Conservation (phyloP, 1,284 basidiomycete genomes). For the Ceratobasidium sp. region DNA sequence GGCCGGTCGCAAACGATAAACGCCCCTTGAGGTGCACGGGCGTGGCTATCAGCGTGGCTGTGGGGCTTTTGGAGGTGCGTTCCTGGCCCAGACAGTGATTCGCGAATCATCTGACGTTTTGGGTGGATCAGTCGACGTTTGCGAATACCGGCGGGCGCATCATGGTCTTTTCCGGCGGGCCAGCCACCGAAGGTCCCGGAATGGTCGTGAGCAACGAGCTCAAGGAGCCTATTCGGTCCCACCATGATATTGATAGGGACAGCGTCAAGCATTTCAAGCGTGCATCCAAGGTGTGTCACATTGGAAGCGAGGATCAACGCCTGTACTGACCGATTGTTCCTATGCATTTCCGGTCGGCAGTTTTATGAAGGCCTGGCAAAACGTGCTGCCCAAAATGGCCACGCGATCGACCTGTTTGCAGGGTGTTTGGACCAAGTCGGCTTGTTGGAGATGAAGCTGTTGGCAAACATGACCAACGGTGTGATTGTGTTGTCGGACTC, state of each 20-base stretch:
- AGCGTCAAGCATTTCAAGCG: constrained; percentile 98
- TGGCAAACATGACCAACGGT: constrained; percentile 96
- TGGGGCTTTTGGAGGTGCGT: constrained; percentile 89
- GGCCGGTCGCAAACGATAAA: constrained; percentile 97
- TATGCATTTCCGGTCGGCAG: constrained; percentile 57
- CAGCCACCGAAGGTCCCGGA: constrained; percentile 97
- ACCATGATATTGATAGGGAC: constrained; percentile 99
- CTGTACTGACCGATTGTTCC: not conserved
- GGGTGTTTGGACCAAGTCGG: constrained; percentile 99
- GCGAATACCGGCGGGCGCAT: constrained; percentile 96
- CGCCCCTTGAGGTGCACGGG: constrained; percentile 96
- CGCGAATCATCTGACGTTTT: not conserved
- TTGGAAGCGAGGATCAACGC: not conserved
- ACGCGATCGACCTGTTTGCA: constrained; percentile 94
- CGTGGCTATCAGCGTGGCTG: constrained; percentile 92
- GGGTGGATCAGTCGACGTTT: constrained; percentile 75
- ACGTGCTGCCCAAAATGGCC: constrained; percentile 93
- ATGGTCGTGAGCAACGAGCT: constrained; percentile 97
- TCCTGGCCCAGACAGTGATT: not conserved
- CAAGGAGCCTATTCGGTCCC: constrained; percentile 97
- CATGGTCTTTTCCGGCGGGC: constrained; percentile 96
- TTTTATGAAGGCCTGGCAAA: constrained; percentile 98
- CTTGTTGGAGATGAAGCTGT: constrained; percentile 95
- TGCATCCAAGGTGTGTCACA: constrained; percentile 82
- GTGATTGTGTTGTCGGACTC: constrained; percentile 97